Percentiles rank a stretch among this genome's conserved stretches.
Conservation (phyloP, 768 basidiomycete genomes). For the Rhodocollybia butyracea region DNA sequence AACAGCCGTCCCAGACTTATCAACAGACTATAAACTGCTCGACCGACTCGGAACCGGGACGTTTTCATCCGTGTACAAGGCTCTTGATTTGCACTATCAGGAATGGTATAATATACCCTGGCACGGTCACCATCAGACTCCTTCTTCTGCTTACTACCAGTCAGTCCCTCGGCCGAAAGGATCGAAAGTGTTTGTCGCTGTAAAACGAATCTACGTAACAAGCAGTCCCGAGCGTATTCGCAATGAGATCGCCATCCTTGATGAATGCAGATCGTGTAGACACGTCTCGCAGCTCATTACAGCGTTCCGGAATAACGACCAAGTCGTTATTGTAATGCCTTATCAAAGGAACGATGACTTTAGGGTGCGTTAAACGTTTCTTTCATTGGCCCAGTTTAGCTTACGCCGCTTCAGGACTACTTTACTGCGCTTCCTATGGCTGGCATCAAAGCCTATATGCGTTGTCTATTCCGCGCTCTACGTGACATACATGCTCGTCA, state of each 20-base stretch:
- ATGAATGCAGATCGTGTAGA: slow-evolving; percentile 77
- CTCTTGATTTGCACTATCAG: slow-evolving; percentile 75
- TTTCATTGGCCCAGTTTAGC: not conserved
- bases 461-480: slow-evolving; percentile 86
- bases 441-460: slow-evolving; percentile 82
- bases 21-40: slow-evolving; percentile 68
- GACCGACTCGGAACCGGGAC: slow-evolving; percentile 96
- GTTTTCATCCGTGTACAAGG: slow-evolving; percentile 99
- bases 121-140: slow-evolving; percentile 61
- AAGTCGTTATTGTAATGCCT: slow-evolving; percentile 92
- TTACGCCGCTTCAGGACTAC: slow-evolving; percentile 54
- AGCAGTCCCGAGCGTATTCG: slow-evolving; percentile 89
- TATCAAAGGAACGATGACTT: slow-evolving; percentile 93
- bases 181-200: slow-evolving; percentile 76
- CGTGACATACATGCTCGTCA: slow-evolving; percentile 83
- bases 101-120: slow-evolving; percentile 75
- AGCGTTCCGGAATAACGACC: slow-evolving; percentile 87
- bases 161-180: slow-evolving; percentile 36
- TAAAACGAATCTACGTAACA: slow-evolving; percentile 97
- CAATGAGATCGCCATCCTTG: slow-evolving; percentile 91
- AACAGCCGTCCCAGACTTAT: slow-evolving; percentile 68
- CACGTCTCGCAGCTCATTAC: slow-evolving; percentile 93
- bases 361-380: slow-evolving; percentile 52
- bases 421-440: slow-evolving; percentile 70
- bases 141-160: slow-evolving; percentile 67